A percentile compares a stretch with the other conserved stretches of the same genome.
Conservation (phyloP, 345 rosid species). For the Crucihimalaya himalaica region DNA sequence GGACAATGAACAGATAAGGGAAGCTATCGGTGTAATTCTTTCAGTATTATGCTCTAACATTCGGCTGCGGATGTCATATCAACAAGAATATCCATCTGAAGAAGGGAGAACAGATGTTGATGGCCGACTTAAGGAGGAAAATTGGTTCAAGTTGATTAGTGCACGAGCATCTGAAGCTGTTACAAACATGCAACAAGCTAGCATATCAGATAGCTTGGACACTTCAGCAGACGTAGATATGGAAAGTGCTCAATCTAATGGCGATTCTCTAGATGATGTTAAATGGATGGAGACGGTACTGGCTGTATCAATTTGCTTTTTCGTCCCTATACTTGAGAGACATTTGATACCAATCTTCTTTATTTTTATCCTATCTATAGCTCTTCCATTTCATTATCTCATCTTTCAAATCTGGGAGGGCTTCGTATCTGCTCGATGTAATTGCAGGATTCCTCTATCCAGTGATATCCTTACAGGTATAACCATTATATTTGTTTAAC, state of each 20-base stretch:
- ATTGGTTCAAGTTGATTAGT: slow-evolving; percentile 64
- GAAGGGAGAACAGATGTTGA: slow-evolving; percentile 42
- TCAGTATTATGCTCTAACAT: slow-evolving; percentile 88
- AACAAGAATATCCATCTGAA: slow-evolving; percentile 49
- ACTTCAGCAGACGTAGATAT: slow-evolving; percentile 42
- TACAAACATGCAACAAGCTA: slow-evolving; percentile 68
- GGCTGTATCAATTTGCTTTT: slow-evolving; percentile 2
- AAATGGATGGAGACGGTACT: slow-evolving; percentile 99
- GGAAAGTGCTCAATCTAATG: slow-evolving; percentile 54
- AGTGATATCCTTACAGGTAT: slow-evolving; percentile 89
- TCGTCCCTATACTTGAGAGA: slow-evolving; percentile 16
- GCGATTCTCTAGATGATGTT: slow-evolving; percentile 72
- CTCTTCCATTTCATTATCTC: slow-evolving; percentile 86
- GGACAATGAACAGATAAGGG: slow-evolving; percentile 72
- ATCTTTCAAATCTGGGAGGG: slow-evolving; percentile 90
- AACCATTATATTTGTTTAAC: slow-evolving; percentile 7
- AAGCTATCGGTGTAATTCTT: slow-evolving; percentile 85
- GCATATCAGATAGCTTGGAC: slow-evolving; percentile 59
- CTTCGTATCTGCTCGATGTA: slow-evolving; percentile 81
- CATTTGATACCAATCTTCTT: slow-evolving; percentile 6
- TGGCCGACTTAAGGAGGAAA: slow-evolving; percentile 54
- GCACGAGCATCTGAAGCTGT: slow-evolving; percentile 76
- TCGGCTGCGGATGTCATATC: slow-evolving; percentile 62
- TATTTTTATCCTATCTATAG: slow-evolving; percentile 43
- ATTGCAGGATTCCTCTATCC: slow-evolving; percentile 81